These are phyloP conservation scores for Alternaria alternata DNA, from an alignment of 2,329 filamentous ascomycete species.

Conservation along the genomic window DNA sequence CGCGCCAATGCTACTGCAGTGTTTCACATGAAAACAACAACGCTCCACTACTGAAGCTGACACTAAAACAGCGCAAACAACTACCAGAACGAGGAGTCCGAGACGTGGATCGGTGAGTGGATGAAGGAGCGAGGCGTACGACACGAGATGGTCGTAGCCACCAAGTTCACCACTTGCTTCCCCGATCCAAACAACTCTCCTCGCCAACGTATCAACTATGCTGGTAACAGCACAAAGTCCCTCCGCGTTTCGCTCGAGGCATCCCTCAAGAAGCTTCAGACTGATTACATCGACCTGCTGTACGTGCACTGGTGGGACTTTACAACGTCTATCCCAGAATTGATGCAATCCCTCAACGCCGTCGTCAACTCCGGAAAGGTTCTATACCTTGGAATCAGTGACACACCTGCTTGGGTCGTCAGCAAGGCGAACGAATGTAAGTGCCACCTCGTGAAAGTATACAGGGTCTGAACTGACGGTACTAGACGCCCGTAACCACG, in stretches of 20 bases:
- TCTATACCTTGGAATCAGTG: constrained; percentile 50
- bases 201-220: constrained; percentile 52
- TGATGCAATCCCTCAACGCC: constrained; percentile 51
- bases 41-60: background rate
- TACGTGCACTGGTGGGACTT: constrained; percentile 56
- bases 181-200: constrained; percentile 34
- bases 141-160: constrained; percentile 63
- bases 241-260: constrained; percentile 50
- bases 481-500: constrained; percentile 70
- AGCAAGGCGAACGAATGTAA: constrained; percentile 57
- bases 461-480: constrained; percentile 1
- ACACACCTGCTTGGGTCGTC: constrained; percentile 55
- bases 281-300: constrained; percentile 51
- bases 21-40: background rate
- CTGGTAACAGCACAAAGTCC: constrained; percentile 52
- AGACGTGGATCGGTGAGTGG: constrained; percentile 62
- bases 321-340: constrained; percentile 46
- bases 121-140: constrained; percentile 55
- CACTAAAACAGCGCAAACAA: constrained; percentile 51
- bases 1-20: background rate
- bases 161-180: constrained; percentile 59
- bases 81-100: constrained; percentile 59
- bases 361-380: constrained; percentile 50
- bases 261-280: constrained; percentile 53
- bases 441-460: constrained; percentile 10